phyloP scores from a whole-genome alignment of 2,329 filamentous ascomycete genomes.

The Cercospora brassicicola region DNA sequence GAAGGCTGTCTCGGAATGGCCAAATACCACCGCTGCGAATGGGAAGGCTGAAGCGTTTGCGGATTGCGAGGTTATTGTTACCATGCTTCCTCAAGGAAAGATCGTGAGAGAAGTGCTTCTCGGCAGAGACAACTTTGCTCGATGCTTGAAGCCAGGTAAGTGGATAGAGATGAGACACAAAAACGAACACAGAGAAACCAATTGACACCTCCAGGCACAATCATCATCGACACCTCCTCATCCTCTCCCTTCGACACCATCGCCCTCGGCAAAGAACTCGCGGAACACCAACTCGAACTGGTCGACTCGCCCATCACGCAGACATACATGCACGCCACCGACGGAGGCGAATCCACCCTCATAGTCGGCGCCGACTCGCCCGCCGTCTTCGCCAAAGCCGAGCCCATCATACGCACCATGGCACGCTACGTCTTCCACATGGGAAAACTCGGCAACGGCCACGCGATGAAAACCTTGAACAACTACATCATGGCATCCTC shows the following conservation, averaged over 20 bases:
- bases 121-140: constrained; percentile 35
- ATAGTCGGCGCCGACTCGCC: constrained; percentile 39
- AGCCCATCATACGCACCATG: constrained; percentile 40
- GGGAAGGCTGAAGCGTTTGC: constrained; percentile 34
- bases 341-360: constrained; percentile 39
- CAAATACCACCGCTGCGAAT: constrained; percentile 35
- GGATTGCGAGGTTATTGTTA: constrained; percentile 40
- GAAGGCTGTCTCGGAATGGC: constrained; percentile 31
- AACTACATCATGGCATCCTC: constrained; percentile 42
- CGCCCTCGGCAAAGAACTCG: constrained; percentile 38
- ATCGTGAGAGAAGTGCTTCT: constrained; percentile 39
- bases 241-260: constrained; percentile 41
- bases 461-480: constrained; percentile 43
- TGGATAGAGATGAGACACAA: too few relatives aligned
- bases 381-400: constrained; percentile 35
- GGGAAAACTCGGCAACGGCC: constrained; percentile 40
- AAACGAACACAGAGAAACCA: background rate
- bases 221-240: constrained; percentile 41
- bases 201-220: constrained; percentile 29
- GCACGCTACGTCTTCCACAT: constrained; percentile 41
- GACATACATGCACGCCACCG: constrained; percentile 41
- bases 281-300: constrained; percentile 35
- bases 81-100: constrained; percentile 42
- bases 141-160: constrained; percentile 32
- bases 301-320: constrained; percentile 43